These are phyloP conservation scores for Boechera divaricarpa DNA, from an alignment of 345 rosid genomes.

Conservation along the genomic window DNA sequence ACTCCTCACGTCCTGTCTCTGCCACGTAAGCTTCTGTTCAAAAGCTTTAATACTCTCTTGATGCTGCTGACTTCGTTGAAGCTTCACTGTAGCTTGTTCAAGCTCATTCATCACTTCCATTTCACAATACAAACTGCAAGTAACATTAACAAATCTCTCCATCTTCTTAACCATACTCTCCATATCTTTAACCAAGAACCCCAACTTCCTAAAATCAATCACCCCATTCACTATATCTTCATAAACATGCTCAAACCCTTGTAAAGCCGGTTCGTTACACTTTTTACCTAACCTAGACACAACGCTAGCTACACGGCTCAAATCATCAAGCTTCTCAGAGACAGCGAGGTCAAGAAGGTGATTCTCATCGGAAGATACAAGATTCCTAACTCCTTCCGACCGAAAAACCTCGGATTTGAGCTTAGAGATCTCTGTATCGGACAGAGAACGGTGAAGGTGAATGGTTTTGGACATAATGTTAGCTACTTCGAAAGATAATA, in stretches of 20 bases:
- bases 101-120: constrained; percentile 90
- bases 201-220: constrained; percentile 80
- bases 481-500: constrained; percentile 94
- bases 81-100: constrained; percentile 83
- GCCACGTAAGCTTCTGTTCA: constrained; percentile 96
- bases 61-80: constrained; percentile 69
- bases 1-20: constrained; percentile 89
- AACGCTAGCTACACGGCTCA: constrained; percentile 73
- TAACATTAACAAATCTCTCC: constrained; percentile 81
- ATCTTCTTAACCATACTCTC: constrained; percentile 86
- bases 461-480: constrained; percentile 84
- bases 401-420: constrained; percentile 74
- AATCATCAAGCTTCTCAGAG: constrained; percentile 87
- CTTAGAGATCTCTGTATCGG: constrained; percentile 73
- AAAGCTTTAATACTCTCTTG: constrained; percentile 85
- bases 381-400: constrained; percentile 61
- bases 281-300: constrained; percentile 92
- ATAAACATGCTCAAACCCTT: constrained; percentile 94
- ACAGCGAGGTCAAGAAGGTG: constrained; percentile 74
- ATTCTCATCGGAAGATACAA: constrained; percentile 70
- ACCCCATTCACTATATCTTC: constrained; percentile 75
- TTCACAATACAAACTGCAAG: constrained; percentile 78
- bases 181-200: constrained; percentile 93
- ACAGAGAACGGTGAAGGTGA: constrained; percentile 80
- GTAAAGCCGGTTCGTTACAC: constrained; percentile 86